These are phyloP conservation scores for Xylariales sp. DNA, from an alignment of 2,329 filamentous ascomycete genomes.

Conservation along the genomic window DNA sequence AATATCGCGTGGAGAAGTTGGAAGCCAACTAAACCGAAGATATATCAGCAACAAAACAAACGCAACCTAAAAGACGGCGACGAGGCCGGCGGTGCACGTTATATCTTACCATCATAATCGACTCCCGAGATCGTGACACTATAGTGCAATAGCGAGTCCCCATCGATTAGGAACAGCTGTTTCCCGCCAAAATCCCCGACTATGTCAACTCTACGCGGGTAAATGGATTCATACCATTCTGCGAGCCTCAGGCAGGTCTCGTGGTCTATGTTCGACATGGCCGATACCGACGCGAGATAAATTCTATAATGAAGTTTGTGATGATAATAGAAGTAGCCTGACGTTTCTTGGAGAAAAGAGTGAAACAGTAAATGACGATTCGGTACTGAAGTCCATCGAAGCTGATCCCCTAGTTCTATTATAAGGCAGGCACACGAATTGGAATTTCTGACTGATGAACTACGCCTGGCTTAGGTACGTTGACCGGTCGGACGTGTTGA, in stretches of 20 bases:
- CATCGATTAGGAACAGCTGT: constrained; percentile 78
- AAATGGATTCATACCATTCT: constrained; percentile 37
- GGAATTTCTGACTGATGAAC: not conserved
- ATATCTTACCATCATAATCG: constrained; percentile 66
- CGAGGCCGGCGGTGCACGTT: not conserved
- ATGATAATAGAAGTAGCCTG: not conserved
- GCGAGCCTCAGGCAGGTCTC: constrained; percentile 15
- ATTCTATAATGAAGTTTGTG: not conserved
- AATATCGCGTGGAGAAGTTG: constrained; percentile 79
- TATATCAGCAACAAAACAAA: constrained; percentile 10
- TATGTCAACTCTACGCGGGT: constrained; percentile 65
- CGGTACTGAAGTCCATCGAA: not conserved
- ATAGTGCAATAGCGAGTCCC: constrained; percentile 75
- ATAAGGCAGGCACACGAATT: not conserved
- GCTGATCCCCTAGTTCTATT: not conserved
- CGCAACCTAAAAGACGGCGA: not conserved
- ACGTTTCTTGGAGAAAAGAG: not conserved
- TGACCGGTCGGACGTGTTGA: no score
- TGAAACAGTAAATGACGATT: not conserved
- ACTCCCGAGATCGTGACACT: constrained; percentile 71
- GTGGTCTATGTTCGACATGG: constrained; percentile 15
- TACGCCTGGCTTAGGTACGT: no score
- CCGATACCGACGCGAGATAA: not conserved
- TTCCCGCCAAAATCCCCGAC: constrained; percentile 81
- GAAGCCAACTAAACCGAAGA: constrained; percentile 52